Evolutionary conservation across 1,139 yeast species (phyloP), one percentile per base, ranked within the genome.

Genomic region (Suhomyces bribrorum): DNA sequence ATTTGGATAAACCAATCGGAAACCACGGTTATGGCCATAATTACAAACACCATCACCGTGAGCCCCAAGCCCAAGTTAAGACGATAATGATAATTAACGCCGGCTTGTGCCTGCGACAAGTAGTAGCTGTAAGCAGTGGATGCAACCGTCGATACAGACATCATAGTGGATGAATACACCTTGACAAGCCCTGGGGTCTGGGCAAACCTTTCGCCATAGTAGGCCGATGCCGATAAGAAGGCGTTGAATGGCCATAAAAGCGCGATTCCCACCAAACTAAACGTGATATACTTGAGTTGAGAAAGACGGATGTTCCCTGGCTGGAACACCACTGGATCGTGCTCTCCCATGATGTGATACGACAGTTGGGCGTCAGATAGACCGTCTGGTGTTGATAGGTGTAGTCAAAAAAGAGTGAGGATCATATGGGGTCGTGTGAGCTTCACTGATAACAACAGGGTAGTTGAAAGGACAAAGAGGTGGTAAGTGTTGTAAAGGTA

Each of bases 221-320:
- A 89, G 4, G 86, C 86, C 0, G 95, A 77, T 0, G 97, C 96
- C 1, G 95, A 82, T 7, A 92, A 65, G 50, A 89, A 83, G 49
- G 95, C 81, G 66, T 92, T 92, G 97, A 97, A 92, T 0, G 98
- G 97, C 97, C 97, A 92, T 29, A 92, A 70, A 26, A 86, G 66
- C 0, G 92, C 83, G 6, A 85, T 66, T 0, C 96, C 97, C 8
- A 86, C 73, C n/a, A 78, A 51, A 22, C 82, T 57, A 53, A 83
- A 87, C 0, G 94, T 78, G 14, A 74, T 32, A 54, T 86, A 87
- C 37, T 75, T 75, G 16, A 81, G 56, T 38, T 64, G 68, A 1
- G 73, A 60, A 13, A 75, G 51, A 15, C 52, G 51, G 22, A 46
- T 40, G 24, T 49, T 26, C 12, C 45, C 45, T 20, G 47, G 43